These are phyloP conservation scores for Panaeolus cyanescens DNA, from an alignment of 768 basidiomycete genomes.

Conservation along the genomic window DNA sequence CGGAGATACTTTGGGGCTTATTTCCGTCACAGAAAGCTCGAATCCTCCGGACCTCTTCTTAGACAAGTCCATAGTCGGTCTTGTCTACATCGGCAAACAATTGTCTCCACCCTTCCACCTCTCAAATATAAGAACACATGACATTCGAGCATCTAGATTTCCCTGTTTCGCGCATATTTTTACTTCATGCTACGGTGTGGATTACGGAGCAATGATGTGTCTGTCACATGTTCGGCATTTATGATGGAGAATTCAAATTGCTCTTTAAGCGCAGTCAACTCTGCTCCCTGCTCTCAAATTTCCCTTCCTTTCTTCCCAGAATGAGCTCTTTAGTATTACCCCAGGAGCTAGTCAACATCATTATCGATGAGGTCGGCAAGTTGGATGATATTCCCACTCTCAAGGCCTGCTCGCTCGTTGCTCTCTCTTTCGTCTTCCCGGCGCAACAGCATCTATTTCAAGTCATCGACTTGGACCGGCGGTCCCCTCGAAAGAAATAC, in stretches of 20 bases:
- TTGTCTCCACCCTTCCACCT: background rate
- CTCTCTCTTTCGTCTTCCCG: slow-evolving; percentile 15
- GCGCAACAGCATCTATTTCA: slow-evolving; percentile 20
- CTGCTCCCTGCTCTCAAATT: background rate
- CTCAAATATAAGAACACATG: background rate
- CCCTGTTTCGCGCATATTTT: background rate
- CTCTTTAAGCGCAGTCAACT: background rate
- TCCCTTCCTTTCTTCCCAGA: background rate
- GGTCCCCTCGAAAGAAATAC: slow-evolving; percentile 12
- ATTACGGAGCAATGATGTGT: background rate
- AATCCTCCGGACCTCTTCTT: background rate
- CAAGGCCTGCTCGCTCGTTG: slow-evolving; percentile 17
- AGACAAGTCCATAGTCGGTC: background rate
- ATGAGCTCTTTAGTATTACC: slow-evolving; percentile 12
- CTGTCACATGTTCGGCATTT: background rate
- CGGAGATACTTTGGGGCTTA: too few relatives aligned
- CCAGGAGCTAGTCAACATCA: slow-evolving; percentile 19
- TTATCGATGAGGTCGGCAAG: slow-evolving; percentile 19
- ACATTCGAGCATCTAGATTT: background rate
- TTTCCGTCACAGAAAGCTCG: too few relatives aligned
- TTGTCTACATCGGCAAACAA: background rate
- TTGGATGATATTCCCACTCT: slow-evolving; percentile 14
- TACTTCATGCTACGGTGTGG: background rate
- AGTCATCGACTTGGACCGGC: slow-evolving; percentile 15
- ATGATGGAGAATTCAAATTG: background rate